A percentile compares a stretch with the other conserved stretches of the same genome.
Evolutionary conservation across 2,329 filamentous ascomycete species (phyloP).

Genomic region (Botrytis fabae): DNA sequence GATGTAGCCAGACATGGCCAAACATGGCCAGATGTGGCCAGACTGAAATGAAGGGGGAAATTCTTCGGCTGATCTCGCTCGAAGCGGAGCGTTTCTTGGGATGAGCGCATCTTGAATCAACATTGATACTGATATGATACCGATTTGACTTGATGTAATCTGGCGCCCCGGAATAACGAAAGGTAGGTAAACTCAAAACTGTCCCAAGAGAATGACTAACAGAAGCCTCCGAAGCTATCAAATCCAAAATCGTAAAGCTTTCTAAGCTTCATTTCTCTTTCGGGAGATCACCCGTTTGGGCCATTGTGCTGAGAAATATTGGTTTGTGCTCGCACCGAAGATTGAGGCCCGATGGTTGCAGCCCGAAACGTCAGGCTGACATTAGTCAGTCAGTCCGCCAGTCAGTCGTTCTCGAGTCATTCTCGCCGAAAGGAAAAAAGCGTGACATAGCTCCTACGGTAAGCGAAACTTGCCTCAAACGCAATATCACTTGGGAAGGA

Average conservation of each 20-base stretch:
- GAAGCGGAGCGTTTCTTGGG: neutral
- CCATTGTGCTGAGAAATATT: neutral
- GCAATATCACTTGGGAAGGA: constrained; percentile 6
- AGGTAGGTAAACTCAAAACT: neutral
- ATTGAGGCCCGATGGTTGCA: neutral
- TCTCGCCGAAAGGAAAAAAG: neutral
- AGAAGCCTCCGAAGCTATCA: neutral
- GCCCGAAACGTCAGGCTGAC: neutral
- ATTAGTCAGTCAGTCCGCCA: too few species aligned
- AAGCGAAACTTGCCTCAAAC: neutral
- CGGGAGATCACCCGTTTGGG: neutral
- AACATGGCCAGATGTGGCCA: neutral
- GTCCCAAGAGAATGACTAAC: neutral
- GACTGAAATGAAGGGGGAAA: constrained; percentile 5
- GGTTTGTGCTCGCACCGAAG: neutral
- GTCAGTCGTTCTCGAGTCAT: too few species aligned
- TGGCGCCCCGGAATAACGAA: neutral
- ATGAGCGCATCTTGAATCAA: neutral
- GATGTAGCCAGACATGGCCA: neutral
- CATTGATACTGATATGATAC: neutral
- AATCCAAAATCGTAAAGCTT: neutral
- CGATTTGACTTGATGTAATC: neutral
- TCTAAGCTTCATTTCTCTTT: constrained; percentile 3
- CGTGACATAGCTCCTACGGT: constrained; percentile 1
- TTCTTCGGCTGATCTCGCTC: neutral